A percentile compares a stretch with the other conserved stretches of the same genome.
These are phyloP conservation scores for Globisporangium echinulatum DNA, from an alignment of 352 stramenopile species.

Conservation along the genomic window DNA sequence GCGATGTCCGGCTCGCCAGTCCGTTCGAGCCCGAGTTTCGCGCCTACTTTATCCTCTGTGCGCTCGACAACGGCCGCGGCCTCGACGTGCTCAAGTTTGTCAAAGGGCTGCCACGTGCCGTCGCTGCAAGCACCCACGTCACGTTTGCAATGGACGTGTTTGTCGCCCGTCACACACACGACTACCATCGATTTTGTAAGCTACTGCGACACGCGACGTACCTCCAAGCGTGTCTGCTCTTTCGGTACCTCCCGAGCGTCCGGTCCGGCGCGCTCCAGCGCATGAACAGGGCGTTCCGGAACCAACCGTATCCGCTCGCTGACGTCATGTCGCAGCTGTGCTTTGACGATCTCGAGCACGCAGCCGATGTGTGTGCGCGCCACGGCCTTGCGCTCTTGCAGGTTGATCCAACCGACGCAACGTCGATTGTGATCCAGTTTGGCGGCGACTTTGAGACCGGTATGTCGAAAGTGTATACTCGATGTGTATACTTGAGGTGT, in stretches of 20 bases:
- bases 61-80: slow-evolving; percentile 74
- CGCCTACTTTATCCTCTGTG: slow-evolving; percentile 84
- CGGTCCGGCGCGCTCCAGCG: slow-evolving; percentile 63
- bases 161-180: slow-evolving; percentile 74
- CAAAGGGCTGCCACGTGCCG: slow-evolving; percentile 51
- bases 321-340: slow-evolving; percentile 64
- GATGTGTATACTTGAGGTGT: neutral
- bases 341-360: slow-evolving; percentile 79
- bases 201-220: slow-evolving; percentile 71
- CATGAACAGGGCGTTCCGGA: slow-evolving; percentile 76
- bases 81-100: slow-evolving; percentile 85
- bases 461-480: slow-evolving; percentile 11
- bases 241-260: slow-evolving; percentile 74
- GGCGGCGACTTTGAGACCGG: slow-evolving; percentile 74
- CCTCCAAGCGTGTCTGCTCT: slow-evolving; percentile 78
- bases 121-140: slow-evolving; percentile 65
- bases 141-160: slow-evolving; percentile 87
- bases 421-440: slow-evolving; percentile 54
- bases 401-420: slow-evolving; percentile 35
- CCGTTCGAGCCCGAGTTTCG: slow-evolving; percentile 83
- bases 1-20: slow-evolving; percentile 50
- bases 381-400: slow-evolving; percentile 58
- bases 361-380: slow-evolving; percentile 48
- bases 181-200: slow-evolving; percentile 83
- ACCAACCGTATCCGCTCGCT: slow-evolving; percentile 56